Base-by-base conservation (phyloP, 176 grass and related monocot species). In the Poa pratensis region DNA sequence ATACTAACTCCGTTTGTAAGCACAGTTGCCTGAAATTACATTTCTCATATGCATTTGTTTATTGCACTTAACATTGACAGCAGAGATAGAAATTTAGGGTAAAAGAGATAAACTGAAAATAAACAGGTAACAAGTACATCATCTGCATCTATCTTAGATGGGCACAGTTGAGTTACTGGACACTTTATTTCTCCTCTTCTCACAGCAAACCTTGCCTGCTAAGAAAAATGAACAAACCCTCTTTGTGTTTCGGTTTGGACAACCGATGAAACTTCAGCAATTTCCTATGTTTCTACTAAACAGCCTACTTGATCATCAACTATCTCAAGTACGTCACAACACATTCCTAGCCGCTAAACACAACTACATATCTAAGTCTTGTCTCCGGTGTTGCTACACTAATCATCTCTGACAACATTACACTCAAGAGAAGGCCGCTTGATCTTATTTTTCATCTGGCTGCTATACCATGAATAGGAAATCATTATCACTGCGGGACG, bases 271-370 rank as follows among this genome's bases (percentile, higher is more conserved):
- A 57, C 23, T 74, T 79, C 3, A 22, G 78, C 13, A 8, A 30
- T 40, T 54, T 50, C 3, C 40, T 62, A 53, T 76, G 9, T 40
- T 73, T 76, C 74, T 86, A 51, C 67, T 52, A 66, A 68, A 68
- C 13, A 57, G 35, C 10, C 70, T 85, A 16, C 77, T 67, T 75
- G 66, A 48, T 88, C 66, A 75, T 79, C 73, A 81, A 59, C 83
- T 50, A 15, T 68, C 3, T 13, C 34, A 86, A 70, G 73, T 5
- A 15, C 73, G 42, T 86, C 52, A 81, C 32, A 85, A 12, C 77
- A 81, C 7, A 81, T 78, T 62, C 24, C 79, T 90, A 78, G 35
- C 14, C 26, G 57, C 79, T 78, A 78, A 89, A 81, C 39, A 81
- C 32, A 82, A 39, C 48, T 70, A 70, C 5, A 43, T 81, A 76